Evolutionary conservation across 2,329 filamentous ascomycete genomes (phyloP).

Genomic region (Aspergillus clavatus): DNA sequence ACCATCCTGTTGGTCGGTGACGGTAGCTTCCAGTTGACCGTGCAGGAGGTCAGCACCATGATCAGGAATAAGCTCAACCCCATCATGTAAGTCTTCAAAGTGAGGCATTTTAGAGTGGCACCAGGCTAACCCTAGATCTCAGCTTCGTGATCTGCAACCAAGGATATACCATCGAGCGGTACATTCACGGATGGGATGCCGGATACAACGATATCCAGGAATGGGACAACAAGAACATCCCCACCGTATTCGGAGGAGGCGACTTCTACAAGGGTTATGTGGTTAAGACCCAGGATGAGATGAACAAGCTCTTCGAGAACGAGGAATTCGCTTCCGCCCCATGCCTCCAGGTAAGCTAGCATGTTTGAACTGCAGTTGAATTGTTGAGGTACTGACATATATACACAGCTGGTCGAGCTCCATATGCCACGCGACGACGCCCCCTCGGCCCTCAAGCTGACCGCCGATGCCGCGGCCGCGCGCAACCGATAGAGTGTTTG

Average conservation of each 20-base stretch:
- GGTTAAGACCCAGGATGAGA: conserved; percentile 64
- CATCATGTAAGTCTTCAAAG: conserved; percentile 59
- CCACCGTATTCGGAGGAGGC: conserved; percentile 62
- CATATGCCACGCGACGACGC: conserved; percentile 78
- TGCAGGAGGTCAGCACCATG: conserved; percentile 80
- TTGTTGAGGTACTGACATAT: conserved; percentile 19
- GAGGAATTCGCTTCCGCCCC: conserved; percentile 56
- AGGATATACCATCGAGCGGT: conserved; percentile 84
- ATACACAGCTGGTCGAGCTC: conserved; percentile 69
- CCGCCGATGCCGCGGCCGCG: conserved; percentile 65
- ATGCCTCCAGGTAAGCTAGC: conserved; percentile 38
- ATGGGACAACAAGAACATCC: conserved; percentile 69
- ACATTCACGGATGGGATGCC: conserved; percentile 77
- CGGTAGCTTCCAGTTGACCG: conserved; percentile 78
- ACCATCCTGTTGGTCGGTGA: conserved; percentile 87
- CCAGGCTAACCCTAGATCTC: conserved; percentile 31
- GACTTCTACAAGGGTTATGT: conserved; percentile 59
- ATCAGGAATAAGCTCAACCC: conserved; percentile 67
- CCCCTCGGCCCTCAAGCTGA: conserved; percentile 63
- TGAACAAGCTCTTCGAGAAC: conserved; percentile 62
- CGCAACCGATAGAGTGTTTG: conserved; percentile 48
- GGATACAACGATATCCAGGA: conserved; percentile 73
- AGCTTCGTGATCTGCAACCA: conserved; percentile 79
- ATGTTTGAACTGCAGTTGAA: background rate
- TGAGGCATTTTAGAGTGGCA: background rate